Conservation (phyloP, 176 grass and related monocot species). For the Musa beccarii region DNA sequence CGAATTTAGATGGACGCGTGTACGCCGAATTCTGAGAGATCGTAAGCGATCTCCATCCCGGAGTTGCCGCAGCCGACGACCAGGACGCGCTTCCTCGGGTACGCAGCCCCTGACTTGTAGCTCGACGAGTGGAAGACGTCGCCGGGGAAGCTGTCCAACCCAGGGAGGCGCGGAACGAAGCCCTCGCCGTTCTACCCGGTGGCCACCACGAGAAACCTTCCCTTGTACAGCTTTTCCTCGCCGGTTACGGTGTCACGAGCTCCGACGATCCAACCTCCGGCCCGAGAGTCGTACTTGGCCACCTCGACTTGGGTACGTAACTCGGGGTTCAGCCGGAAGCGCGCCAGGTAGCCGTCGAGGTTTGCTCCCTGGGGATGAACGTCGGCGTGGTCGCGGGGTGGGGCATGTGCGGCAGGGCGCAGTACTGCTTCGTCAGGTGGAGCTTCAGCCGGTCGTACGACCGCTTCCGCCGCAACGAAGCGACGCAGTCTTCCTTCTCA, state of each 20-base stretch:
- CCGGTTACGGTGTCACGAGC: slow-evolving; percentile 15
- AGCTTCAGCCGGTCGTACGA: slow-evolving; percentile 61
- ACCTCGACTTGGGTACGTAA: slow-evolving; percentile 31
- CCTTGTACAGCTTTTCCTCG: slow-evolving; percentile 5
- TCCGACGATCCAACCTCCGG: slow-evolving; percentile 23
- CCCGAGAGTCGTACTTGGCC: slow-evolving; percentile 20
- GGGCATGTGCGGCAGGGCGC: slow-evolving; percentile 43
- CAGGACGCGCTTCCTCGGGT: slow-evolving; percentile 26
- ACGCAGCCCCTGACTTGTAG: slow-evolving; percentile 30
- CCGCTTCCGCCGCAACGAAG: slow-evolving; percentile 21
- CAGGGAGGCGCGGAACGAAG: slow-evolving; percentile 23
- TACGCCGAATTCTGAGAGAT: slow-evolving; percentile 39
- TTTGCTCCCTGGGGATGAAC: slow-evolving; percentile 36
- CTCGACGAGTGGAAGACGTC: slow-evolving; percentile 39
- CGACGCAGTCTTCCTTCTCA: slow-evolving; percentile 47
- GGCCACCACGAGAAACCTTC: slow-evolving; percentile 53
- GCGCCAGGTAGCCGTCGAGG: slow-evolving; percentile 34
- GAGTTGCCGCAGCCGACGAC: slow-evolving; percentile 73
- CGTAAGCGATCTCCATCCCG: slow-evolving; percentile 66
- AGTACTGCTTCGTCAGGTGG: slow-evolving; percentile 53
- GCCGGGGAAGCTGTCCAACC: slow-evolving; percentile 39
- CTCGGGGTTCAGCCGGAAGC: slow-evolving; percentile 25
- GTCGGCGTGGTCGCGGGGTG: slow-evolving; percentile 23
- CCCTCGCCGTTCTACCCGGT: slow-evolving; percentile 45
- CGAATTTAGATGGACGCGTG: slow-evolving; percentile 37